Conservation (phyloP, 306 rosid genomes). For the Gynostemma pentaphyllum region DNA sequence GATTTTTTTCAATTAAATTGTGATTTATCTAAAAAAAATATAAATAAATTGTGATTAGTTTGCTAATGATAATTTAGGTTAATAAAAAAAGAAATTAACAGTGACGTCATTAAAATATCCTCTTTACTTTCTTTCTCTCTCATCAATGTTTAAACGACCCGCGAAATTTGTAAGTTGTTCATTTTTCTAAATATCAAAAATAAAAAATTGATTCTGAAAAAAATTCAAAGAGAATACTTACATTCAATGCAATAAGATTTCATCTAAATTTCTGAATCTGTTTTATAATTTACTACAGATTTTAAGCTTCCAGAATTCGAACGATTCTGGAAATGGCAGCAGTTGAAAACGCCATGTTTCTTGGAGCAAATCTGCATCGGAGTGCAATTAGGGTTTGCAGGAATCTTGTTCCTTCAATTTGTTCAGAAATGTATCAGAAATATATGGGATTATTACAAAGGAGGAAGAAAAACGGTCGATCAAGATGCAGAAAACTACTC, state of each 20-base stretch:
- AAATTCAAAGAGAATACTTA: no score
- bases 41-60: no score
- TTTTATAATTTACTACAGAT: constrained; percentile 21
- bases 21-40: no score
- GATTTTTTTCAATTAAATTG: no score
- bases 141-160: background rate
- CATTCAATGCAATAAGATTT: no score
- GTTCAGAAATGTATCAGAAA: constrained; percentile 12
- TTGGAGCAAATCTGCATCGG: constrained; percentile 52
- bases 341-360: constrained; percentile 50
- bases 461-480: constrained; percentile 19
- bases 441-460: constrained; percentile 16
- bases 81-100: background rate
- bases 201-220: no score
- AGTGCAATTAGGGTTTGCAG: constrained; percentile 39
- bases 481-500: constrained; percentile 18
- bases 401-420: constrained; percentile 27
- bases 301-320: constrained; percentile 10
- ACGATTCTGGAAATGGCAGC: constrained; percentile 32
- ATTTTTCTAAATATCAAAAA: no score
- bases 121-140: background rate
- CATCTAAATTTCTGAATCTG: background rate
- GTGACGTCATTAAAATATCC: no score
- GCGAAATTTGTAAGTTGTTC: no score
- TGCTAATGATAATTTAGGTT: no score